phyloP scores from a whole-genome alignment of 805 yeast species.

The Naumovozyma baii region DNA sequence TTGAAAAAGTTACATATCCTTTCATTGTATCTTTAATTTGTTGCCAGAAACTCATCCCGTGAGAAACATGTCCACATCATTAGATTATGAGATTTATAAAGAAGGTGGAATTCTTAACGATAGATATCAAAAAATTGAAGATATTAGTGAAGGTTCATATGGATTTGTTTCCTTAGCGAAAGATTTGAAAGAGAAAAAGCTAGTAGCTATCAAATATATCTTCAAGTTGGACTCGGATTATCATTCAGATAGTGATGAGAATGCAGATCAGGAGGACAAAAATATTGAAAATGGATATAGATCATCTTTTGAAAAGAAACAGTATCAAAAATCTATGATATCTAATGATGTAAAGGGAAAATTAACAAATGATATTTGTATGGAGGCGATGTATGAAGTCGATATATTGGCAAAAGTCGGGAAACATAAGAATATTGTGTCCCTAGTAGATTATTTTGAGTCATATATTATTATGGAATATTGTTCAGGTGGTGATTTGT shows the following conservation, averaged over 20 bases:
- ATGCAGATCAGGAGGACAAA: slow-evolving; percentile 11
- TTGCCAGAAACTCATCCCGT: too few species aligned
- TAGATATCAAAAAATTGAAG: slow-evolving; percentile 59
- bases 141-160: slow-evolving; percentile 85
- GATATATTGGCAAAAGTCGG: slow-evolving; percentile 56
- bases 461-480: slow-evolving; percentile 70
- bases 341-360: slow-evolving; percentile 27
- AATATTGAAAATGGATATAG: slow-evolving; percentile 7
- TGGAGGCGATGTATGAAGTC: slow-evolving; percentile 63
- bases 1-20: too few species aligned
- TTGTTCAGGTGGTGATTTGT: slow-evolving; percentile 80
- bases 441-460: slow-evolving; percentile 52
- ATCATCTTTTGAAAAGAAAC: slow-evolving; percentile 18
- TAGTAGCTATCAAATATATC: slow-evolving; percentile 82
- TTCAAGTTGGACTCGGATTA: slow-evolving; percentile 45
- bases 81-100: slow-evolving; percentile 34
- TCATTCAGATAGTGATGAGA: slow-evolving; percentile 16
- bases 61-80: slow-evolving; percentile 14
- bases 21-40: too few species aligned
- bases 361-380: slow-evolving; percentile 34
- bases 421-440: slow-evolving; percentile 47
- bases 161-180: slow-evolving; percentile 85
- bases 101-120: slow-evolving; percentile 46
- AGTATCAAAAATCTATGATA: slow-evolving; percentile 29
- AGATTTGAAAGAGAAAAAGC: slow-evolving; percentile 41